Percentiles rank a stretch among this genome's conserved stretches.
Evolutionary conservation across 2,329 filamentous ascomycete species (phyloP).

Genomic region (Alternaria viburni): DNA sequence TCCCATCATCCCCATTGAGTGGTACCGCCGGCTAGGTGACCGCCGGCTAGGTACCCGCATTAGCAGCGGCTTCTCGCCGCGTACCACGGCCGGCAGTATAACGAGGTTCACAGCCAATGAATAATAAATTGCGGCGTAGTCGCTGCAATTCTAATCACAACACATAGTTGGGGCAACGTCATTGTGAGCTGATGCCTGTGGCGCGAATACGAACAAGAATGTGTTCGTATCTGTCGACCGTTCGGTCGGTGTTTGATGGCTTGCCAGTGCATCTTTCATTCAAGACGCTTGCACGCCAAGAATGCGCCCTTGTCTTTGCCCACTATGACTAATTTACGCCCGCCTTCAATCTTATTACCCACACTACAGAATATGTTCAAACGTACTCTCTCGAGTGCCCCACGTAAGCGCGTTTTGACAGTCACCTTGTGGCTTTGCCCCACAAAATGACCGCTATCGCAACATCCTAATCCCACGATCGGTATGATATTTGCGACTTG

Average conservation of each 20-base stretch:
- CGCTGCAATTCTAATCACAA: background rate
- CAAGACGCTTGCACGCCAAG: background rate
- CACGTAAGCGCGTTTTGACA: background rate
- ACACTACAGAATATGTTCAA: background rate
- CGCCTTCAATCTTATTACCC: background rate
- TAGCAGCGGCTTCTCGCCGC: background rate
- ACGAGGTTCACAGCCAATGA: background rate
- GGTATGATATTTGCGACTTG: background rate
- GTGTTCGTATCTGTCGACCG: background rate
- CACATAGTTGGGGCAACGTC: background rate
- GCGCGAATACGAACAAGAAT: background rate
- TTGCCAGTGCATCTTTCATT: background rate
- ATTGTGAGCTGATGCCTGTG: background rate
- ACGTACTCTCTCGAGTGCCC: background rate
- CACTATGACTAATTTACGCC: background rate
- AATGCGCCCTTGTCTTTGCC: background rate
- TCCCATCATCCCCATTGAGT: slow-evolving; percentile 1
- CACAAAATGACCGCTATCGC: background rate
- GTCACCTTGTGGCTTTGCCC: background rate
- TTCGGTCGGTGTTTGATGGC: background rate
- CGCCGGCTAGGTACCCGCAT: background rate
- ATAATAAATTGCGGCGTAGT: slow-evolving; percentile 3
- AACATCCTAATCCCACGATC: background rate
- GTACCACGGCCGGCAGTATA: background rate
- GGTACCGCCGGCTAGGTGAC: background rate